Evolutionary conservation across 23 red algal genomes (phyloP), one percentile per base, ranked within the genome.

Genomic region (Gracilariopsis chorda): DNA sequence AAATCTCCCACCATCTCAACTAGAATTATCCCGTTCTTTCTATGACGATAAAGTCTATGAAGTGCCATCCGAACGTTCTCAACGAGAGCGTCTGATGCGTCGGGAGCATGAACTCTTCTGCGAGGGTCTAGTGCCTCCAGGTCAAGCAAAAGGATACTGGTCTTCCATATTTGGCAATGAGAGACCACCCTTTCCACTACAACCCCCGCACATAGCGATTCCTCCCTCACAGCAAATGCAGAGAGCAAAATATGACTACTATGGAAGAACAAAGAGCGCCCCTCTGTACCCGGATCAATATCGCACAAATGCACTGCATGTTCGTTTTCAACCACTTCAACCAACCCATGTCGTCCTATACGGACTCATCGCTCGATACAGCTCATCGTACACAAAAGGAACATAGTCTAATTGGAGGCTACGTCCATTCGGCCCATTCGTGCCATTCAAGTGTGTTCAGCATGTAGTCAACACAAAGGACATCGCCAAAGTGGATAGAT

Each of bases 231-330:
- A n/a, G n/a, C 58, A 63, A 30, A 23, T 29, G 9, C 25, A 29
- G 10, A 63, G 58, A 30, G 25, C 69, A 39, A 37, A 36, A 36
- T n/a, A 76, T 76, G 69, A 76, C 9, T 37, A 76, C 42, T 76
- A 76, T 46, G 12, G 40, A 12, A 25, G 30, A 45, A 25, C 30
- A 23, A 13, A 17, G 19, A 27, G 27, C 27, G 30, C 69, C 25
- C 33, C 69, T 25, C 27, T 13, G 69, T 76, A 76, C 39, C 33
- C 69, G 33, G 69, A 76, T 76, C 69, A 36, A 23, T 76, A 76
- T 76, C 69, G 40, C 12, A 45, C 30, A 8, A 23, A 25, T 21
- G 12, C 40, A 11, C 27, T 11, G 30, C 12, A n/a, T 11, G 40
- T 37, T 46, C 28, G 69, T n/a, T 76, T 76, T 76, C 69, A 76